These are phyloP conservation scores for Hygrocybe coccinea DNA, from an alignment of 768 basidiomycete species.

Conservation along the genomic window DNA sequence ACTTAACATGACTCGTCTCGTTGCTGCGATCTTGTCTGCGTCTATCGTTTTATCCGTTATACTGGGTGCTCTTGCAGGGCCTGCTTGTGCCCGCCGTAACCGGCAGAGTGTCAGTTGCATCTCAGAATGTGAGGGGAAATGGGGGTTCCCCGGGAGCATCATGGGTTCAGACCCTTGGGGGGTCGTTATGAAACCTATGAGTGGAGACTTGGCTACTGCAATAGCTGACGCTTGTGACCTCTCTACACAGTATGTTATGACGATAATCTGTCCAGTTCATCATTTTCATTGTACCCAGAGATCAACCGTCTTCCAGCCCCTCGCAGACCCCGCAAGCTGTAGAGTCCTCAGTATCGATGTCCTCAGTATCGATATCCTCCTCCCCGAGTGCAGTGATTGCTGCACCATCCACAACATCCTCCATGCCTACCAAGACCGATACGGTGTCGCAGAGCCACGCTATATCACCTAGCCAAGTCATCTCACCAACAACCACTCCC, in stretches of 20 bases:
- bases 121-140: constrained; percentile 35
- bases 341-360: background rate
- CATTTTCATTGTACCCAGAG: no score
- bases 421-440: background rate
- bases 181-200: constrained; percentile 34
- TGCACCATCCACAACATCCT: background rate
- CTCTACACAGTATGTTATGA: constrained; percentile 1
- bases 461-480: background rate
- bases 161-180: constrained; percentile 60
- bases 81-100: constrained; percentile 41
- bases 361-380: background rate
- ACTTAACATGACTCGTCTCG: constrained; percentile 35
- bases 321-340: background rate
- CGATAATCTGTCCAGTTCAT: background rate
- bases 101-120: constrained; percentile 35
- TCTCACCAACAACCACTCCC: constrained; percentile 8
- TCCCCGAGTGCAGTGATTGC: no score
- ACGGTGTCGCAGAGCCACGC: background rate
- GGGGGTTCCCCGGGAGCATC: constrained; percentile 44
- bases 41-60: constrained; percentile 32
- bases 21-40: constrained; percentile 29
- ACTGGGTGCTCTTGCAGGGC: constrained; percentile 41
- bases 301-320: background rate
- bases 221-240: constrained; percentile 7
- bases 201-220: constrained; percentile 1